phyloP scores from a whole-genome alignment of 2,329 filamentous ascomycete species.

The Chaetomium olivaceum region DNA sequence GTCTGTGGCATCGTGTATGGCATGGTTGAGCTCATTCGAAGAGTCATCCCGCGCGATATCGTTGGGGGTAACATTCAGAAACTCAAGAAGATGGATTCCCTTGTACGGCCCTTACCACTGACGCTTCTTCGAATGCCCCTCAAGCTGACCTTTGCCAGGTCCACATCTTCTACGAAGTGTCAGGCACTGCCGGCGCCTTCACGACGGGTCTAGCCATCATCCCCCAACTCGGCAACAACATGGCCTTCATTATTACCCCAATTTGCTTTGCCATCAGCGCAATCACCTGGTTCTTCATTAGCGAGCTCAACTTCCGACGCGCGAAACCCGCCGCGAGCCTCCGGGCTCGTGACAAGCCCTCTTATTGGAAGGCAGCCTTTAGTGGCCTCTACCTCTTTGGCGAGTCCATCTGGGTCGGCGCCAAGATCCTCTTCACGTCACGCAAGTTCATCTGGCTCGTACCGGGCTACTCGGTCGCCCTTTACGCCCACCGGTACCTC shows the following conservation, averaged over 20 bases:
- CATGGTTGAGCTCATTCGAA: constrained; percentile 54
- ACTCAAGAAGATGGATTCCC: constrained; percentile 47
- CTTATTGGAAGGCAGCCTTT: constrained; percentile 42
- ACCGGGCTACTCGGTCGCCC: constrained; percentile 50
- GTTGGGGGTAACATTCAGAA: constrained; percentile 53
- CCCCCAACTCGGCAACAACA: constrained; percentile 52
- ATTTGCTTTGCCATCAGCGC: constrained; percentile 48
- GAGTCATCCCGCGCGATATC: constrained; percentile 53
- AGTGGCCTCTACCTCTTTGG: constrained; percentile 47
- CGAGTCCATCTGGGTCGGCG: constrained; percentile 49
- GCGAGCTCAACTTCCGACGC: constrained; percentile 41
- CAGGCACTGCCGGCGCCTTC: constrained; percentile 50
- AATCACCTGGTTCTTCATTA: constrained; percentile 49
- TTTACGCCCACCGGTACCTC: constrained; percentile 53
- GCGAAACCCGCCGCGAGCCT: constrained; percentile 23
- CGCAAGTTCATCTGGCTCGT: constrained; percentile 53
- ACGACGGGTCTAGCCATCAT: constrained; percentile 52
- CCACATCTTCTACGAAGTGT: constrained; percentile 51
- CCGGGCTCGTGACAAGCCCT: constrained; percentile 25
- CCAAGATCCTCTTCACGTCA: constrained; percentile 47
- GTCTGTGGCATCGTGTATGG: constrained; percentile 46
- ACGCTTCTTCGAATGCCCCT: neutral
- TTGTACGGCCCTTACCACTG: constrained; percentile 31
- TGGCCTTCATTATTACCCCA: constrained; percentile 52
- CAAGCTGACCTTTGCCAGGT: constrained; percentile 28